A percentile compares a stretch with the other conserved stretches of the same genome.
These are phyloP conservation scores for Solanum neorickii DNA, from an alignment of 257 asterid genomes.

Conservation along the genomic window DNA sequence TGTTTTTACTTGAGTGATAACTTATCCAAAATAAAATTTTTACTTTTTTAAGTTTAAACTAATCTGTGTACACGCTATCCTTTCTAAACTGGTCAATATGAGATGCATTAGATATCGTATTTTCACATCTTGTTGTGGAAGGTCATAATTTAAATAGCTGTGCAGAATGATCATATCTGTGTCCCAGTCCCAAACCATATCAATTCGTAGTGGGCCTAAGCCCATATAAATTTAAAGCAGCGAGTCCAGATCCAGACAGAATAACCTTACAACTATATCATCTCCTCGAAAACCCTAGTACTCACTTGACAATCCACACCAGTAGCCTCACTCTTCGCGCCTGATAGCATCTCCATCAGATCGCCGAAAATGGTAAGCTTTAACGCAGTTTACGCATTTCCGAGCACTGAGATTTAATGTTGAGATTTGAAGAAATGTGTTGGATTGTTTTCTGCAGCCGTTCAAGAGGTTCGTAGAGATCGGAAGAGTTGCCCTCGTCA, in stretches of 20 bases:
- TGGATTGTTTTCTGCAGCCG: slow-evolving; percentile 36
- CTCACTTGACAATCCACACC: neutral
- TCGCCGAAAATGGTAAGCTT: slow-evolving; percentile 12
- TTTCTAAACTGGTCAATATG: too few relatives aligned
- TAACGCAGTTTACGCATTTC: neutral
- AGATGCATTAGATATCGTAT: neutral
- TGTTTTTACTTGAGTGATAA: neutral
- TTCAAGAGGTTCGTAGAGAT: slow-evolving; percentile 95
- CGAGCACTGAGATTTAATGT: neutral
- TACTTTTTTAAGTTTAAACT: too few relatives aligned
- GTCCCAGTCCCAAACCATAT: neutral
- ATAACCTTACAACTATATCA: neutral
- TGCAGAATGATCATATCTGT: neutral
- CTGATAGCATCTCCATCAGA: neutral
- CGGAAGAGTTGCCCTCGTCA: slow-evolving; percentile 86
- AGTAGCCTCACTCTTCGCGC: neutral
- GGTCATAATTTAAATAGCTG: neutral
- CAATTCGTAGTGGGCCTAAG: neutral
- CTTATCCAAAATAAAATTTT: too few relatives aligned
- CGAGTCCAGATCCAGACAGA: neutral
- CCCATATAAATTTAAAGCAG: neutral
- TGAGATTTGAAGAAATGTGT: neutral
- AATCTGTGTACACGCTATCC: too few relatives aligned
- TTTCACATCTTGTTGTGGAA: neutral
- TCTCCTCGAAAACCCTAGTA: neutral